A percentile compares a stretch with the other conserved stretches of the same genome.
Conservation (phyloP, 345 rosid genomes). For the Linum tenue region DNA sequence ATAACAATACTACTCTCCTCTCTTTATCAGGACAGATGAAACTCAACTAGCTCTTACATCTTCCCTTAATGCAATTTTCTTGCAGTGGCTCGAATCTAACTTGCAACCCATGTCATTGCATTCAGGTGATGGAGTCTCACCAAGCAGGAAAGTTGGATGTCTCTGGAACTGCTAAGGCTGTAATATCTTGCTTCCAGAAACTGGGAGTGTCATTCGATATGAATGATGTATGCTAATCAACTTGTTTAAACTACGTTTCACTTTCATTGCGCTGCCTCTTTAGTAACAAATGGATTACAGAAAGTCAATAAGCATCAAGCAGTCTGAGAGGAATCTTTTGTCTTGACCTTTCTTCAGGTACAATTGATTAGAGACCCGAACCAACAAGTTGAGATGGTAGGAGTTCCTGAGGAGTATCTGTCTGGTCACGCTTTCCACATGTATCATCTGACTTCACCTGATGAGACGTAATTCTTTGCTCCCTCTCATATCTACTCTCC, state of each 20-base stretch:
- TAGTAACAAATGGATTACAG: background rate
- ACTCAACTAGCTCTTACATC: background rate
- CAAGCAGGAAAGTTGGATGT: slow-evolving; percentile 83
- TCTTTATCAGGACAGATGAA: too few relatives aligned
- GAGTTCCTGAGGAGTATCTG: slow-evolving; percentile 80
- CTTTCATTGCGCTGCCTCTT: background rate
- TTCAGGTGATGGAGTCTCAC: slow-evolving; percentile 94
- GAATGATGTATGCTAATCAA: slow-evolving; percentile 45
- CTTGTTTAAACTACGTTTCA: background rate
- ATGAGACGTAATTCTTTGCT: slow-evolving; percentile 50
- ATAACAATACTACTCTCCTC: too few relatives aligned
- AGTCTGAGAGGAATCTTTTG: background rate
- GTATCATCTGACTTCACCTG: slow-evolving; percentile 83
- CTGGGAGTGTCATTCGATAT: slow-evolving; percentile 72
- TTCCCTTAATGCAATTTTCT: background rate
- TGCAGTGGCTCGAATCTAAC: background rate
- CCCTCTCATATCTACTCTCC: background rate
- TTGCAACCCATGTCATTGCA: slow-evolving; percentile 4
- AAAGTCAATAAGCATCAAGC: background rate
- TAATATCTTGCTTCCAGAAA: slow-evolving; percentile 84
- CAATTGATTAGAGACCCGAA: slow-evolving; percentile 78
- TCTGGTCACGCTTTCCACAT: slow-evolving; percentile 89
- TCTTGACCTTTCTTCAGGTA: slow-evolving; percentile 29
- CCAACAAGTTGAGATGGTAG: slow-evolving; percentile 77
- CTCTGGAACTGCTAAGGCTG: slow-evolving; percentile 96